Evolutionary conservation across 202 grass and related monocot species (phyloP), one percentile per base, ranked within the genome.

Genomic region (Brachypodium distachyon): DNA sequence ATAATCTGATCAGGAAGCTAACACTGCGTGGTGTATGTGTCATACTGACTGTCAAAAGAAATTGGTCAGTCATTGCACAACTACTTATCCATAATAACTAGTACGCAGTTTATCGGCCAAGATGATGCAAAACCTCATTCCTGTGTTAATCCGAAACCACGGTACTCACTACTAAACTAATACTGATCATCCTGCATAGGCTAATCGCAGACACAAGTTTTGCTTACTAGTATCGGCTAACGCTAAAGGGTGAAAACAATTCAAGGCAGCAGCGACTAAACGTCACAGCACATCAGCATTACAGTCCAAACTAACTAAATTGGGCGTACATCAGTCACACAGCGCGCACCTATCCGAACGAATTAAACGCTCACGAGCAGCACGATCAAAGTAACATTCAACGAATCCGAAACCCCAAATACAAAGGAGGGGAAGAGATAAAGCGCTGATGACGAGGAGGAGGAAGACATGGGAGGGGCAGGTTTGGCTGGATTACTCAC

Each of bases 401-500:
- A 56, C 27, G 78, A 77, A 70, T 47, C 59, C 68, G 8, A 27
- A 73, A 29, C 43, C n/a, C 18, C 76, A 66, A 66, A 12, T 10
- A 37, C 31, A 19, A 18, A 69, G 27, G 74, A 76, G 37, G 9
- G 63, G 42, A 67, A 57, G 40, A 43, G 64, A 37, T 13, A 63
- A 37, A 64, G 70, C 6, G 40, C 52, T 36, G 14, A 52, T 28
- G 32, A 68, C 7, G 22, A 42, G 18, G 19, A n/a, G n/a, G 6
- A 42, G 6, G 25, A 33, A 28, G 56, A 7, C 5, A 33, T 18
- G 56, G 13, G 61, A 26, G 46, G 33, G 65, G 37, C 4, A 57
- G 19, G 21, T 19, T n/a, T 7, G 27, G 36, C 47, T 11, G 48
- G 53, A 13, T n/a, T 41, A 63, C 96, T 96, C 85, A 99, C 96